Conservation (phyloP, 116 monocot genomes). For the Zostera marina region DNA sequence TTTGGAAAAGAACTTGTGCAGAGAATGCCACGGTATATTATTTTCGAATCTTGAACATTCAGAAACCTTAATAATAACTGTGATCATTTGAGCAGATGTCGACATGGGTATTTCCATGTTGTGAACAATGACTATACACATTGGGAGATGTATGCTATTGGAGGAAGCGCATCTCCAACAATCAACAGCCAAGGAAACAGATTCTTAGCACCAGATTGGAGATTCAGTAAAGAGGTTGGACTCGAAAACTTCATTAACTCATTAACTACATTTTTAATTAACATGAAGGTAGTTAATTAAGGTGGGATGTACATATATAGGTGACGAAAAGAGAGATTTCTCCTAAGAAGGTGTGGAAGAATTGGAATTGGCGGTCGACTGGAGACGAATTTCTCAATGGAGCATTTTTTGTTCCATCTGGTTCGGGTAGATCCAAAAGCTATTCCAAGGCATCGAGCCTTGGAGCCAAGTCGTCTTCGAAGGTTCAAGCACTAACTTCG, state of each 20-base stretch:
- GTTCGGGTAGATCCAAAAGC: constrained; percentile 37
- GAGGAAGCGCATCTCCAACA: constrained; percentile 35
- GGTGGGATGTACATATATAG: too few species aligned
- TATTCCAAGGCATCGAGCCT: constrained; percentile 9
- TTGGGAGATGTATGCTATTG: constrained; percentile 91
- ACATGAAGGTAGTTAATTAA: too few species aligned
- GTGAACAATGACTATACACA: constrained; percentile 18
- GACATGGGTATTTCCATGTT: constrained; percentile 61
- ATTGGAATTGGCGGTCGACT: constrained; percentile 63
- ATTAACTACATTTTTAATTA: too few species aligned
- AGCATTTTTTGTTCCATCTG: constrained; percentile 62
- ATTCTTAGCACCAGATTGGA: constrained; percentile 19
- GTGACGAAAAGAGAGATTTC: constrained; percentile 57
- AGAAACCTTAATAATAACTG: too few species aligned
- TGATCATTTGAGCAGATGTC: constrained; percentile 59
- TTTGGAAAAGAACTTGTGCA: constrained; percentile 42
- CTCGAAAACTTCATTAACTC: too few species aligned
- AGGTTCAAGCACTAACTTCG: constrained; percentile 24
- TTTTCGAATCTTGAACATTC: too few species aligned
- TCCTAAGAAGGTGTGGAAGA: constrained; percentile 25
- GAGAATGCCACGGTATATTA: constrained; percentile 47
- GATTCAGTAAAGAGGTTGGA: constrained; percentile 48
- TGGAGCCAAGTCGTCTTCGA: constrained; percentile 1
- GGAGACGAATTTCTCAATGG: constrained; percentile 62
- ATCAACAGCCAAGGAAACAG: constrained; percentile 47